A percentile compares a stretch with the other conserved stretches of the same genome.
Conservation (phyloP, 2,329 filamentous ascomycete genomes). For the Diaporthe citrichinensis region DNA sequence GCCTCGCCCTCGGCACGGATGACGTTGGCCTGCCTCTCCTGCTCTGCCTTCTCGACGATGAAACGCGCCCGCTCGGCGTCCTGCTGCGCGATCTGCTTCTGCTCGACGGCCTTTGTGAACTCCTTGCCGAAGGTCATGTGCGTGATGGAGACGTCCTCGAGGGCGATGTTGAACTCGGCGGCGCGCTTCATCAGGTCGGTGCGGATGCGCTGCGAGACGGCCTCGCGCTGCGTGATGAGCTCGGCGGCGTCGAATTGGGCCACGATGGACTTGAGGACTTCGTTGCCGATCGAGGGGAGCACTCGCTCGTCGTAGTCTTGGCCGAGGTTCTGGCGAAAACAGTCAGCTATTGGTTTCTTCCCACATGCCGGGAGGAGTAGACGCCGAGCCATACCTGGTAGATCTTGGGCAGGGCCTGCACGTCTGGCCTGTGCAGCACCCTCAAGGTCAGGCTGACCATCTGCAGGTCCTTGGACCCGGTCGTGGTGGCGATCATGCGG, state of each 20-base stretch:
- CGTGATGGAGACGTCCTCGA: conserved; percentile 98
- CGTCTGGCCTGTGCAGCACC: conserved; percentile 94
- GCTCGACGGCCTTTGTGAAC: conserved; percentile 98
- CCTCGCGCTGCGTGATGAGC: conserved; percentile 98
- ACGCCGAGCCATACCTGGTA: conserved; percentile 81
- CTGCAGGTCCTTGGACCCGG: conserved; percentile 98
- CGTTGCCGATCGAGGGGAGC: conserved; percentile 98
- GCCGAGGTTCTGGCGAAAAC: conserved; percentile 82
- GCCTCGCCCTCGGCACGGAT: conserved; percentile 98
- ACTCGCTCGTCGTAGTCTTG: conserved; percentile 99
- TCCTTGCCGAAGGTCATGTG: conserved; percentile 99
- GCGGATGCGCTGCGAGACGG: conserved; percentile 94
- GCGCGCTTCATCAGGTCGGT: conserved; percentile 93
- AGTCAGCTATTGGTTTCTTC: conserved; percentile 29
- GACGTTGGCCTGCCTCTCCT: conserved; percentile 98
- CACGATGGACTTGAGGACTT: conserved; percentile 98
- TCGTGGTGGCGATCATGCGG: conserved; percentile 96
- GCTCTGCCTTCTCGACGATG: conserved; percentile 98
- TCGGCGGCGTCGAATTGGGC: conserved; percentile 98
- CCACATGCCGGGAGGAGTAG: neutral
- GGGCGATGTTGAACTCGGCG: conserved; percentile 97
- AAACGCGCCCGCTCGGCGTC: conserved; percentile 97
- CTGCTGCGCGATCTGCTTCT: conserved; percentile 99
- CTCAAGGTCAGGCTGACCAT: conserved; percentile 99
- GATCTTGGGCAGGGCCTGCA: conserved; percentile 93